Base-by-base conservation (phyloP, 176 grass and related monocot species). In the Eleusine indica region DNA sequence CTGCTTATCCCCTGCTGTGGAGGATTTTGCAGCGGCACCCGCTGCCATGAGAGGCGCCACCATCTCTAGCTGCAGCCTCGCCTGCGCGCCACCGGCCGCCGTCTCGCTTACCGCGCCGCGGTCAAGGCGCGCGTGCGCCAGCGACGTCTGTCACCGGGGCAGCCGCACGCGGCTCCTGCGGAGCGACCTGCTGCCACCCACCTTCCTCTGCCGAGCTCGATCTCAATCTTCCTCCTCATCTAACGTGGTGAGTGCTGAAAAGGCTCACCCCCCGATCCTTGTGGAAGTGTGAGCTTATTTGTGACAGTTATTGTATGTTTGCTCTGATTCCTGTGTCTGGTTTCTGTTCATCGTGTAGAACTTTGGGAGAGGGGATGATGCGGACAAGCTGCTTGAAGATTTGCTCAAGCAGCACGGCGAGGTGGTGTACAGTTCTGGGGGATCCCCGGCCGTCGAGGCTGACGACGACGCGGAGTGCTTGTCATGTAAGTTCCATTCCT, bases 371-470 rank as follows among this genome's bases (percentile, higher is more conserved):
- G 87, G 75, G 42, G 87, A 82, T 6, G 91, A 91, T 47, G 83
- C 84, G 46, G 96, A 95, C 60, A 92, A 94, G 77, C 46, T 95
- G 87, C 86, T 99, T 70, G 96, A 99, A 47, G 91, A 96, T 86
- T 90, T 99, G 91, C 88, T 99, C 47, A 82, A 90, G 39, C 90
- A 99, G 82, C 89, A 99, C 52, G 96, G 96, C 51, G 91, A 96
- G 87, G 91, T 94, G 70, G 93, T 98, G 41, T 98, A 92, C 78
- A 91, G 82, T 57, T 71, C 86, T 6, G 86, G 85, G 21, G 84
- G 86, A 42, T 53, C 88, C 28, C 30, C 57, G 52, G 64, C 87
- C 3, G 75, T 6, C 8, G 90, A 89, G 74, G 85, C 87, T 52
- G 96, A 98, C 51, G 96, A 94, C 17, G 96, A 98, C 49, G 80